Base-by-base conservation (phyloP, 768 basidiomycete species). In the Russula abietina region DNA sequence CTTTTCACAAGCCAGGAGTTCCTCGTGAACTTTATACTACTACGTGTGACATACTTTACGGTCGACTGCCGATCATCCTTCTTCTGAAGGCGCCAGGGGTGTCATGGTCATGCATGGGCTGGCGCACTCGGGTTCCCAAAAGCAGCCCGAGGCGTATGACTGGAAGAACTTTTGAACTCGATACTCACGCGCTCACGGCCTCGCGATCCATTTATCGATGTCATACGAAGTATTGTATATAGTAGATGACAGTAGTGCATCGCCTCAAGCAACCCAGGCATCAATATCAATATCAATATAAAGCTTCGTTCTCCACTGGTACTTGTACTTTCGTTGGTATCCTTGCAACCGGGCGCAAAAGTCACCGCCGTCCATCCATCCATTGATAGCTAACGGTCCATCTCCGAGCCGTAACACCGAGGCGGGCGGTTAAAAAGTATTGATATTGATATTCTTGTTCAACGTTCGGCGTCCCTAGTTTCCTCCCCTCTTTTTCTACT, bases 341-440 rank as follows among this genome's bases (percentile, higher is more conserved):
- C 62, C 57, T 63, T n/a, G 62, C 62, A 54, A 63, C 59, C 3
- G 45, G 45, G n/a, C 45, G 22, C 45, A 11, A 24, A 46, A n/a
- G 22, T 46, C 45, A 39, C 10, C n/a, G n/a, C 45, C 22, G 45
- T 12, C n/a, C n/a, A n/a, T n/a, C n/a, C n/a, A n/a, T n/a, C n/a
- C 11, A n/a, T 22, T 46, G 11, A 46, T 46, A 46, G 45, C n/a
- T 30, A 30, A 5, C 28, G 28, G 43, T 45, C n/a, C 10, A n/a
- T 19, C 41, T 43, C 41, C 41, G 16, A 46, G 43, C 19, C 19
- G 43, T 10, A 8, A 46, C n/a, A 30, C 56, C 45, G 30, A 57
- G 19, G 16, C 1, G 43, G 22, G 45, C 22, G 45, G 45, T 46
- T 46, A 12, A n/a, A 36, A 45, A 46, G 45, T 46, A 46, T 46